Percentiles rank a stretch among this genome's conserved stretches.
Evolutionary conservation across 2,329 filamentous ascomycete species (phyloP).

Genomic region (Fusarium virguliforme): DNA sequence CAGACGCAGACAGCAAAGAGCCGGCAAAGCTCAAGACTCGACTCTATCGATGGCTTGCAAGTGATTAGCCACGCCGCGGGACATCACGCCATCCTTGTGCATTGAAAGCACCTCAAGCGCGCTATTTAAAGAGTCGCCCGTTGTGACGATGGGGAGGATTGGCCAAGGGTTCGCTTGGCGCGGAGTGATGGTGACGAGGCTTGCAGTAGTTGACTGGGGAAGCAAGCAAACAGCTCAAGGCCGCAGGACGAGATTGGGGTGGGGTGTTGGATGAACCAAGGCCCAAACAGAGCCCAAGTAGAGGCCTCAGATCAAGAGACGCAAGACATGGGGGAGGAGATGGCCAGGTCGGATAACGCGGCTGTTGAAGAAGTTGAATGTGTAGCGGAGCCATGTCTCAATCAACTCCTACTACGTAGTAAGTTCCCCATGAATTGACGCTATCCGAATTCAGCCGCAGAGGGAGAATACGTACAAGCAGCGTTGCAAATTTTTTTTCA

Average conservation of each 20-base stretch:
- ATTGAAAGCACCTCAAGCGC: constrained; percentile 1
- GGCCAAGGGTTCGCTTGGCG: neutral
- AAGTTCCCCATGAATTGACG: constrained; percentile 3
- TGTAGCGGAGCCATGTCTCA: neutral
- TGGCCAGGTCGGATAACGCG: constrained; percentile 2
- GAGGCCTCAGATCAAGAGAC: neutral
- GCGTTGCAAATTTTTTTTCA: neutral
- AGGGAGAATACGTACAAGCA: neutral
- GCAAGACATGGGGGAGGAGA: constrained; percentile 1
- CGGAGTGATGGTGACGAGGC: neutral
- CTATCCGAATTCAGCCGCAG: neutral
- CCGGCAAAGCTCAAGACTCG: neutral
- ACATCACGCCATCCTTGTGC: constrained; percentile 3
- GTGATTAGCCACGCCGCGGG: neutral
- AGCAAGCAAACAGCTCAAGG: neutral
- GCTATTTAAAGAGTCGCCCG: neutral
- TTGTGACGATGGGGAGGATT: constrained; percentile 3
- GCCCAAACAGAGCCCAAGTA: neutral
- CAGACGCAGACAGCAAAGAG: neutral
- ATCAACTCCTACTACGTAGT: neutral
- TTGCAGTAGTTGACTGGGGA: constrained; percentile 1
- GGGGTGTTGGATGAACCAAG: neutral
- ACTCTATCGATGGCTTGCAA: neutral
- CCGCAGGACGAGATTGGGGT: neutral
- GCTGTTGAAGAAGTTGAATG: constrained; percentile 4